Base-by-base conservation (phyloP, 2,329 filamentous ascomycete species). In the Colletotrichum godetiae region DNA sequence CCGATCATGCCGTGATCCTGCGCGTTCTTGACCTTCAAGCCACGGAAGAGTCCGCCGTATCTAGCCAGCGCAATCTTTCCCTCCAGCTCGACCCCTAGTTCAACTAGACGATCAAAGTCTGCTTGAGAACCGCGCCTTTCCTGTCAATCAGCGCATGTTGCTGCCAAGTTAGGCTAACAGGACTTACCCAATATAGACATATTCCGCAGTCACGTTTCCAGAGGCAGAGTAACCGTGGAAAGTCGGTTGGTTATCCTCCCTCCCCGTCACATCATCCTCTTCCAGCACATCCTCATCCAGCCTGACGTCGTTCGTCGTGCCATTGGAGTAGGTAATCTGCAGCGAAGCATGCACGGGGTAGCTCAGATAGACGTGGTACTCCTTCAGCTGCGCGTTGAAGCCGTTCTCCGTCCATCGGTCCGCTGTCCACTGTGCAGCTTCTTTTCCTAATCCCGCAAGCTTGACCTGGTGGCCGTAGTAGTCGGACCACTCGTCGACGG, bases 181-280 rank as follows among this genome's bases (percentile, higher is more conserved):
- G 0, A 67, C 80, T 66, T 57, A 94, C 80, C 95, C 95, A 68
- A 90, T 92, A 78, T 92, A 97, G 19, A 95, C 91, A 76, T 92
- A 95, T 74, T 90, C 89, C 0, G 91, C 93, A 0, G 92, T 94
- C 15, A 93, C 93, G 79, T 94, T 94, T 0, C 94, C 94, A 42
- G 86, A 92, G 0, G 94, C 94, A 1, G 93, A 95, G 79, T 97
- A 97, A 12, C 94, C 94, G 76, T 97, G 93, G 82, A 96, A 97
- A 0, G 92, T 94, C 6, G 94, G 94, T 27, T 95, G 88, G 33
- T 93, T 87, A 74, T 94, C 88, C 6, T 87, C 84, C 42, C 93
- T 85, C n/a, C 90, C 88, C 35, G 90, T 93, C 0, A 93, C 94
- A n/a, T 90, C 87, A 79, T 97, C 94, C 73, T 94, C 91, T 5